Percentiles rank a stretch among this genome's conserved stretches.
Conservation (phyloP, 495 filamentous ascomycete species). For the Cryomyces antarcticus region DNA sequence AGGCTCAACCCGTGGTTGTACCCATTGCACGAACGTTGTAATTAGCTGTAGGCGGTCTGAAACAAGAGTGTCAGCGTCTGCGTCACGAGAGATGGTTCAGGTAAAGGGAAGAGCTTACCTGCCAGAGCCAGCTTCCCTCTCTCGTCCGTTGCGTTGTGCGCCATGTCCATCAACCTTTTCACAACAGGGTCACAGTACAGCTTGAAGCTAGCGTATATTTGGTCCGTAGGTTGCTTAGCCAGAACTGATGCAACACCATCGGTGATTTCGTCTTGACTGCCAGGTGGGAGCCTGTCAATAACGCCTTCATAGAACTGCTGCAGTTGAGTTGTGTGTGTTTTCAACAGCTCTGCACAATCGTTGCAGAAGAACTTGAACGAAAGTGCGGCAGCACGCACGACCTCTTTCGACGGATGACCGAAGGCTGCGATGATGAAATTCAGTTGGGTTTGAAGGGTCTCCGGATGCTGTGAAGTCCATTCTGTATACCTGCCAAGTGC, state of each 20-base stretch:
- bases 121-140: constrained; percentile 63
- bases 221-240: constrained; percentile 58
- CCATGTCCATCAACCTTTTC: constrained; percentile 63
- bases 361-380: constrained; percentile 92
- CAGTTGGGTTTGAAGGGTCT: constrained; percentile 76
- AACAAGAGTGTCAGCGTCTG: constrained; percentile 10
- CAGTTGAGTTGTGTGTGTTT: constrained; percentile 57
- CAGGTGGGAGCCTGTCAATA: constrained; percentile 58
- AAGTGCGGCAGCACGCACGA: constrained; percentile 76
- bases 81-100: neutral
- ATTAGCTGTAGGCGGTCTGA: constrained; percentile 76
- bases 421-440: constrained; percentile 89
- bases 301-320: constrained; percentile 83
- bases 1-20: constrained; percentile 56
- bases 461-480: constrained; percentile 87
- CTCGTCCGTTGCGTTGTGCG: constrained; percentile 66
- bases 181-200: constrained; percentile 89
- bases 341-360: constrained; percentile 74
- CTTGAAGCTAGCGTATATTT: constrained; percentile 67
- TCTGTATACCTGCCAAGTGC: constrained; percentile 90
- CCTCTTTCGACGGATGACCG: constrained; percentile 63
- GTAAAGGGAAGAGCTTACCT: constrained; percentile 29
- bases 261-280: constrained; percentile 86
- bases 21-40: constrained; percentile 67
- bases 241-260: constrained; percentile 87